phyloP scores from a whole-genome alignment of 768 basidiomycete genomes.

The Mycena leptocephala region DNA sequence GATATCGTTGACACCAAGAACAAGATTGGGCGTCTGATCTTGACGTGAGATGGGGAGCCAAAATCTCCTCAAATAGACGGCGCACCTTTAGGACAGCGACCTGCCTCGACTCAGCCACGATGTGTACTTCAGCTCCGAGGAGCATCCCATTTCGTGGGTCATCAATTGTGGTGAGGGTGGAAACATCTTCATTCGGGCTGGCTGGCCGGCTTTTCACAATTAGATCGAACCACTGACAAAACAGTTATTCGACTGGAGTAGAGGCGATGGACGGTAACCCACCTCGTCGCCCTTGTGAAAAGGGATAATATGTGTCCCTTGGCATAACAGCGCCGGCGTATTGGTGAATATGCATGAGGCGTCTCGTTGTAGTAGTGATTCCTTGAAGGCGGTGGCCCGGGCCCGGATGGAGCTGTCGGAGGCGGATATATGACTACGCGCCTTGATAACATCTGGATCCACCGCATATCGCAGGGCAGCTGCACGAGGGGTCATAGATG shows the following conservation, averaged over 20 bases:
- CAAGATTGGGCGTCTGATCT: conserved; percentile 22
- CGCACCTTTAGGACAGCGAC: conserved; percentile 15
- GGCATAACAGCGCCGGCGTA: background rate
- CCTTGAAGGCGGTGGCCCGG: conserved; percentile 2
- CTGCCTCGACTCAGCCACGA: conserved; percentile 9
- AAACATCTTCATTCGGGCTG: conserved; percentile 5
- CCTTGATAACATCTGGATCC: conserved; percentile 22
- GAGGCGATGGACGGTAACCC: background rate
- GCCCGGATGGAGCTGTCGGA: background rate
- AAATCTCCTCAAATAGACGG: conserved; percentile 1
- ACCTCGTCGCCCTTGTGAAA: conserved; percentile 24
- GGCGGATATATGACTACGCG: conserved; percentile 6
- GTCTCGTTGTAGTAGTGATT: conserved; percentile 5
- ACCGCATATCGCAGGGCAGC: conserved; percentile 27
- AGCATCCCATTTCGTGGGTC: conserved; percentile 22
- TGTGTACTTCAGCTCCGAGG: background rate
- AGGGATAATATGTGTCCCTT: conserved; percentile 25
- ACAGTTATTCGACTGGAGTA: background rate
- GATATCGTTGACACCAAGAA: conserved; percentile 19
- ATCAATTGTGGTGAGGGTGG: conserved; percentile 14
- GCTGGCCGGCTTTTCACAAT: conserved; percentile 23
- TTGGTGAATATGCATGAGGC: conserved; percentile 17
- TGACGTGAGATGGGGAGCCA: background rate
- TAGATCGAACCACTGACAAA: conserved; percentile 22
- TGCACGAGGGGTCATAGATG: conserved; percentile 1